A percentile compares a stretch with the other conserved stretches of the same genome.
phyloP scores from a whole-genome alignment of 257 asterid species.

The Capsicum chinense region DNA sequence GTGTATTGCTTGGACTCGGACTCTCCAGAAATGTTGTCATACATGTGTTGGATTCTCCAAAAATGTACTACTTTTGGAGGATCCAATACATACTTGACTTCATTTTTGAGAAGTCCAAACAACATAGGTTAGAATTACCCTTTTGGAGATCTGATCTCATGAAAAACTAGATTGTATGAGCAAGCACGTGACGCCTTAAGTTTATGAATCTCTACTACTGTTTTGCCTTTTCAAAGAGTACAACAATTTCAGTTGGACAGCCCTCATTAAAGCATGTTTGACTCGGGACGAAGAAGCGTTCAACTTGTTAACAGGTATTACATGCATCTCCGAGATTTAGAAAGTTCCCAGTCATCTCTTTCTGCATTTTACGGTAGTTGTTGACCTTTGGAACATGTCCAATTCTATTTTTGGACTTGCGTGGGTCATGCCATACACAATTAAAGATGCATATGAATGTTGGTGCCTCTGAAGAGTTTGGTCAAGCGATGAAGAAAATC shows the following conservation, averaged over 20 bases:
- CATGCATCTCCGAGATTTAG: not conserved
- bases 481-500: not conserved
- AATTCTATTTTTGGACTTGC: too few species aligned
- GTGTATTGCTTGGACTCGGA: not conserved
- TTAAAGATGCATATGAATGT: not conserved
- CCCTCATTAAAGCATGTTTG: not conserved
- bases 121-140: not conserved
- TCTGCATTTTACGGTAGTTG: not conserved
- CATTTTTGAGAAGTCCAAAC: not conserved
- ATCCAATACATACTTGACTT: too few species aligned
- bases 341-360: not conserved
- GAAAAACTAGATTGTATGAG: not conserved
- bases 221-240: too few species aligned
- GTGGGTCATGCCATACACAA: too few species aligned
- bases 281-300: not conserved
- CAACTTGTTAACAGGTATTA: constrained; percentile 7
- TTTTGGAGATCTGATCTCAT: not conserved
- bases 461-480: not conserved
- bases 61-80: not conserved
- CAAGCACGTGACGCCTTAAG: not conserved
- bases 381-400: not conserved
- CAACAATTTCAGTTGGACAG: not conserved
- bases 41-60: too few species aligned
- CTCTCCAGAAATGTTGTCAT: not conserved
- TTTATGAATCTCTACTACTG: not conserved